Evolutionary conservation across 1,284 basidiomycete genomes (phyloP).

Genomic region (Xerocomus nothofagi): DNA sequence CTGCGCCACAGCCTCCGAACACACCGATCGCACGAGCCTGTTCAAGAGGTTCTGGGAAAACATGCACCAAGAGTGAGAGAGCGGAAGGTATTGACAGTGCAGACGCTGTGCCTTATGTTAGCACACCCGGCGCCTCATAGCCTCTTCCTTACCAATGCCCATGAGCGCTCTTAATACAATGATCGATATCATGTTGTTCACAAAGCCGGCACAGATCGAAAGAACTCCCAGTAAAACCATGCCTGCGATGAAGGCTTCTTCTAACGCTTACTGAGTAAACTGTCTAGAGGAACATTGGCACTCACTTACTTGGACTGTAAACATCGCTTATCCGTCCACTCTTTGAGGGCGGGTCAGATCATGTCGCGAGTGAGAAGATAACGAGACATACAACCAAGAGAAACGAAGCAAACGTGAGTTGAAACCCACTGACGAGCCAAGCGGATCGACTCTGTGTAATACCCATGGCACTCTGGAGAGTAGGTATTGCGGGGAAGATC

Average conservation of each 20-base stretch:
- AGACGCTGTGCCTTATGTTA: slow-evolving; percentile 33
- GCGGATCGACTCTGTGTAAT: slow-evolving; percentile 58
- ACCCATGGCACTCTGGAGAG: slow-evolving; percentile 34
- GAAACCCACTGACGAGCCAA: slow-evolving; percentile 44
- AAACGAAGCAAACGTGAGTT: slow-evolving; percentile 45
- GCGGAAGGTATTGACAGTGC: slow-evolving; percentile 51
- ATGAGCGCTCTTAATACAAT: slow-evolving; percentile 45
- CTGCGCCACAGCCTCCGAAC: slow-evolving; percentile 46
- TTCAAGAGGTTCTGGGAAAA: slow-evolving; percentile 45
- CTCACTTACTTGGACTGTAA: slow-evolving; percentile 30
- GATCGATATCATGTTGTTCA: slow-evolving; percentile 41
- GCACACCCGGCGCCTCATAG: neutral
- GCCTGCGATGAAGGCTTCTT: slow-evolving; percentile 33
- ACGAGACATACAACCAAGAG: slow-evolving; percentile 39
- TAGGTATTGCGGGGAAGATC: slow-evolving; percentile 46
- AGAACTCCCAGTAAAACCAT: slow-evolving; percentile 38
- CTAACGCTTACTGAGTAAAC: slow-evolving; percentile 11
- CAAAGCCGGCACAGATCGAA: slow-evolving; percentile 43
- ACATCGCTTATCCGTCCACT: slow-evolving; percentile 36
- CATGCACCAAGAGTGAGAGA: slow-evolving; percentile 44
- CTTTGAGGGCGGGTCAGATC: slow-evolving; percentile 19
- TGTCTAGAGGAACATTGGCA: neutral
- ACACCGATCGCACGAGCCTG: slow-evolving; percentile 48
- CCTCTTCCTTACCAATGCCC: slow-evolving; percentile 37
- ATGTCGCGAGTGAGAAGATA: slow-evolving; percentile 14